Conservation (phyloP, 2,329 filamentous ascomycete genomes). For the Berkeleyomyces rouxiae region DNA sequence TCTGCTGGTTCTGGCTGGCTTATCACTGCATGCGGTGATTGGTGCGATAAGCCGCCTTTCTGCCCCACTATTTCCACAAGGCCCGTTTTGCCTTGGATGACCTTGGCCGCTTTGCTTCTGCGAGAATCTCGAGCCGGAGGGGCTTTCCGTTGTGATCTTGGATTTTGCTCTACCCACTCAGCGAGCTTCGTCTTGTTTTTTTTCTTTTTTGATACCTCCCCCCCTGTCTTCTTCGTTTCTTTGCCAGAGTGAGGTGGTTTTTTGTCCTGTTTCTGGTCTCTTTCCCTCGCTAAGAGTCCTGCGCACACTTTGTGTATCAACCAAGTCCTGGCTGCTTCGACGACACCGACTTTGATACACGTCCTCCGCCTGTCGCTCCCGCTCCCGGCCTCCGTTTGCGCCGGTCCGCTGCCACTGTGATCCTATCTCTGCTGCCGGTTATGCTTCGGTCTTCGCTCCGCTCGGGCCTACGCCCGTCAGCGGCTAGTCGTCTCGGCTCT, state of each 20-base stretch:
- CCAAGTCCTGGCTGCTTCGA: too few relatives aligned
- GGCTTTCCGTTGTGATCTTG: too few relatives aligned
- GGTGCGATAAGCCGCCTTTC: neutral
- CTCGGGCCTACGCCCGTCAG: conserved; percentile 10
- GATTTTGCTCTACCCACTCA: neutral
- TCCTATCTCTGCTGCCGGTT: neutral
- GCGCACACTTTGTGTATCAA: too few relatives aligned
- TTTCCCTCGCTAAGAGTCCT: too few relatives aligned
- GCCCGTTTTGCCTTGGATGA: neutral
- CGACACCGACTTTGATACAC: too few relatives aligned
- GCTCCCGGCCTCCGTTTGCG: neutral
- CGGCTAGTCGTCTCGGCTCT: neutral
- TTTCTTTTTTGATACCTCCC: neutral
- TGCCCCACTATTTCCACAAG: neutral
- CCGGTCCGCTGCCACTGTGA: neutral
- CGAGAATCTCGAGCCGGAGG: too few relatives aligned
- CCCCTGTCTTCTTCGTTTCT: neutral
- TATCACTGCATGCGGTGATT: neutral
- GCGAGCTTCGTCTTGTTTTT: neutral
- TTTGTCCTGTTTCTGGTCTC: too few relatives aligned
- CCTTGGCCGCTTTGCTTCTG: neutral
- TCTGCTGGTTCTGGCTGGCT: neutral
- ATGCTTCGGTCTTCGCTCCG: conserved; percentile 6
- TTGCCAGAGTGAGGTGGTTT: too few relatives aligned
- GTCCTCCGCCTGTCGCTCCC: too few relatives aligned